Evolutionary conservation across 2,329 filamentous ascomycete species (phyloP).

Genomic region (Fusarium napiforme): DNA sequence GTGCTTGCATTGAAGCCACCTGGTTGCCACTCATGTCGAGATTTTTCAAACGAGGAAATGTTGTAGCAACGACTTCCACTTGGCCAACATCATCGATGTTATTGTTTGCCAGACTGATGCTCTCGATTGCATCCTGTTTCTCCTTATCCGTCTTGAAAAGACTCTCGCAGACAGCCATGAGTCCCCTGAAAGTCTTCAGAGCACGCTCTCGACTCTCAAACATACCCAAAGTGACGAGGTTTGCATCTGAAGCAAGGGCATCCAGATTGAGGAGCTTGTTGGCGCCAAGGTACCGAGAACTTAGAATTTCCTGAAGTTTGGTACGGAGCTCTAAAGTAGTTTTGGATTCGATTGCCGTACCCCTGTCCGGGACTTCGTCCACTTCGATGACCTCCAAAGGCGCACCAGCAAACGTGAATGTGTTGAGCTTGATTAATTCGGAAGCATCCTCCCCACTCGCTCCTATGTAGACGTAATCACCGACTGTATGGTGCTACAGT

Average conservation of each 20-base stretch:
- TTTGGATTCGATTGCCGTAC: slow-evolving; percentile 59
- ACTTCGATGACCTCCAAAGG: slow-evolving; percentile 66
- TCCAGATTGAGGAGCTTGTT: slow-evolving; percentile 86
- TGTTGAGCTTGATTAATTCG: slow-evolving; percentile 74
- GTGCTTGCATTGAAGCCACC: slow-evolving; percentile 72
- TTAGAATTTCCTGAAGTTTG: slow-evolving; percentile 77
- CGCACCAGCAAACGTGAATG: slow-evolving; percentile 74
- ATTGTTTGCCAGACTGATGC: slow-evolving; percentile 85
- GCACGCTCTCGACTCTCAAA: slow-evolving; percentile 77
- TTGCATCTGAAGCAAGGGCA: slow-evolving; percentile 76
- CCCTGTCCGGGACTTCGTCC: slow-evolving; percentile 52
- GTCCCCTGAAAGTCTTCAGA: slow-evolving; percentile 88
- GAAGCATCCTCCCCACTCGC: slow-evolving; percentile 72
- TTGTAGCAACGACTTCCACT: slow-evolving; percentile 79
- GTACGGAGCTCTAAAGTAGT: slow-evolving; percentile 71
- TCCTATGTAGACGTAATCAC: slow-evolving; percentile 75
- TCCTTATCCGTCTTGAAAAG: slow-evolving; percentile 78
- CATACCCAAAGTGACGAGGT: slow-evolving; percentile 78
- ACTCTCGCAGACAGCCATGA: slow-evolving; percentile 87
- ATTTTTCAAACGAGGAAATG: slow-evolving; percentile 87
- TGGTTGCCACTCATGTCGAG: slow-evolving; percentile 89
- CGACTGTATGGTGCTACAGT: slow-evolving; percentile 74
- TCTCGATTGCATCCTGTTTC: slow-evolving; percentile 81
- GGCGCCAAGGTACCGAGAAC: slow-evolving; percentile 75
- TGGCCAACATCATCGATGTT: slow-evolving; percentile 76